Base-by-base conservation (phyloP, 2,329 filamentous ascomycete genomes). In the Pyrenophora teres region DNA sequence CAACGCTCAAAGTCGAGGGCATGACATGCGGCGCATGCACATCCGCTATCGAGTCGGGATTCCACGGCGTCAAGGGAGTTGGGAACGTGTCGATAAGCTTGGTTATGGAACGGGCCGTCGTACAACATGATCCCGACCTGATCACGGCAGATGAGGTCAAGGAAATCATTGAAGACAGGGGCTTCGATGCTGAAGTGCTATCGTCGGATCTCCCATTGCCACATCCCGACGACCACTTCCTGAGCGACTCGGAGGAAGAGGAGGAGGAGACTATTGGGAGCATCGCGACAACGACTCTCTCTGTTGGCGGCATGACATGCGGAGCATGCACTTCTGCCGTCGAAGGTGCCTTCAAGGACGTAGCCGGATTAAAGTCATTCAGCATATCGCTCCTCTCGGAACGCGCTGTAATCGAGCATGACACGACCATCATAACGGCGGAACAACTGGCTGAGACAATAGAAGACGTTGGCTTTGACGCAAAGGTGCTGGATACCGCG, bases 41-140 rank as follows among this genome's bases (percentile, higher is more conserved):
- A 23, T 95, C 92, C 38, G 88, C 94, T n/a, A 88, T 99, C 63
- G 93, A 97, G 80, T 85, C 88, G 53, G 94, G 89, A 61, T 96
- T 99, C 77, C 88, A 90, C 67, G 85, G 83, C 60, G 83, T 96
- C 4, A 81, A 88, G 33, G 93, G 94, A 47, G 86, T 94, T 8
- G 89, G 88, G 57, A 91, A 83, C 63, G 91, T 97, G 52, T 95
- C 92, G 8, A 89, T 99, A 65, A 96, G 91, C 71, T 79, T 99
- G 64, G 89, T 97, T 49, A 96, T 97, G 86, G 92, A 96, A 74
- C 86, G 93, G 54, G 94, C 93, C n/a, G 92, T 97, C 36, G 81
- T 97, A 31, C 88, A 92, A 75, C 94, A 99, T 76, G 88, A 97
- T 74, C 85, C 90, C 1, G 77, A 82, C 48, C 82, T 83, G 45